These are phyloP conservation scores for Phaeosphaeriaceae sp. DNA, from an alignment of 2,329 filamentous ascomycete species.

Conservation along the genomic window DNA sequence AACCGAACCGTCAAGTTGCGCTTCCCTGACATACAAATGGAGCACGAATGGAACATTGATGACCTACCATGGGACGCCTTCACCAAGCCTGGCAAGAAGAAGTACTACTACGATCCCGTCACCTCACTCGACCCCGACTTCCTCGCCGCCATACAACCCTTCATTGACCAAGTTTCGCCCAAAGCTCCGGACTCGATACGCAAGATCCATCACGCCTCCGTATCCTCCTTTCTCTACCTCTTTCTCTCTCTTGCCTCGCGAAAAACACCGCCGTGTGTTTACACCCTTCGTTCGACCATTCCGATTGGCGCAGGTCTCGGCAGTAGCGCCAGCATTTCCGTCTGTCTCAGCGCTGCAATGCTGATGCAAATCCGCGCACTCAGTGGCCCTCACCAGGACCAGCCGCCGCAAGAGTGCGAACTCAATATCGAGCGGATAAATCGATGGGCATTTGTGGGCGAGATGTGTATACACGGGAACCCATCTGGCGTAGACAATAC, in stretches of 20 bases:
- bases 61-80: constrained; percentile 87
- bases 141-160: constrained; percentile 78
- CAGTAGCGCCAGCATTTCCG: constrained; percentile 91
- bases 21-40: constrained; percentile 88
- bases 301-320: constrained; percentile 90
- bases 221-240: constrained; percentile 87
- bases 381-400: constrained; percentile 88
- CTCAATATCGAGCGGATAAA: constrained; percentile 95
- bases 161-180: constrained; percentile 74
- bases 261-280: constrained; percentile 80
- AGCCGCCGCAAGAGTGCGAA: constrained; percentile 84
- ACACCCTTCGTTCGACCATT: constrained; percentile 91
- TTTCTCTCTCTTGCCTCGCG: constrained; percentile 85
- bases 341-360: constrained; percentile 84
- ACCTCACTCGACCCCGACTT: constrained; percentile 85
- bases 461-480: constrained; percentile 97
- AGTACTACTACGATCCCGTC: constrained; percentile 85
- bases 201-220: constrained; percentile 84
- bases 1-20: constrained; percentile 84
- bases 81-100: constrained; percentile 82
- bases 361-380: constrained; percentile 87
- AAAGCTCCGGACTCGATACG: constrained; percentile 71
- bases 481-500: constrained; percentile 98
- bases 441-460: constrained; percentile 94
- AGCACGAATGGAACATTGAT: constrained; percentile 94